These are phyloP conservation scores for Yarrowia sp. DNA, from an alignment of 805 yeast species.

Conservation along the genomic window DNA sequence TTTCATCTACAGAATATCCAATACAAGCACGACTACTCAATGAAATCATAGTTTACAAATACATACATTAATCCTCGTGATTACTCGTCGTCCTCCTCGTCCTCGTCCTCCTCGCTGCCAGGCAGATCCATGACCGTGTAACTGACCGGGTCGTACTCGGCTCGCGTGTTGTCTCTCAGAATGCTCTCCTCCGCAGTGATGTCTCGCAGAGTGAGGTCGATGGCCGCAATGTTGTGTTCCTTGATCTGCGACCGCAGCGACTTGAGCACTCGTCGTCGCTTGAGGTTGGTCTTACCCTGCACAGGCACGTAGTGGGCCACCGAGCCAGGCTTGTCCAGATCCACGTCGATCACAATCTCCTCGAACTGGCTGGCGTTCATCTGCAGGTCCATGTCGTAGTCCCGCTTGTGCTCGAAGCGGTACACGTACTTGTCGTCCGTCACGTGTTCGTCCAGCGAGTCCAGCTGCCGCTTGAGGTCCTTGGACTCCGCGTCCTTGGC, in stretches of 20 bases:
- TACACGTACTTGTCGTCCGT: conserved; percentile 51
- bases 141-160: conserved; percentile 74
- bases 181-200: conserved; percentile 68
- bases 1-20: too few species aligned
- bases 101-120: conserved; percentile 43
- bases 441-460: conserved; percentile 45
- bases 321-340: conserved; percentile 36
- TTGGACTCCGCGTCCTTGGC: conserved; percentile 45
- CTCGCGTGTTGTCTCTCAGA: conserved; percentile 64
- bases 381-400: conserved; percentile 68
- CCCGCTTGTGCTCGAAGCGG: conserved; percentile 65
- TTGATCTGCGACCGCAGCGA: conserved; percentile 50
- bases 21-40: too few species aligned
- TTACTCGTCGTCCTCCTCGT: conserved; percentile 34
- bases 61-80: not conserved
- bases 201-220: conserved; percentile 64
- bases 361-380: conserved; percentile 49
- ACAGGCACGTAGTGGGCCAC: conserved; percentile 77
- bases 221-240: conserved; percentile 57
- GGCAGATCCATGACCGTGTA: conserved; percentile 63
- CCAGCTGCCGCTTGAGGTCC: conserved; percentile 44
- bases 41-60: not conserved
- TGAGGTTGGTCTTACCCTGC: conserved; percentile 72
- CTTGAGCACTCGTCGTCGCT: conserved; percentile 75
- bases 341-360: conserved; percentile 68